Evolutionary conservation across 2,329 filamentous ascomycete species (phyloP).

Genomic region (Verticillium klebahnii): DNA sequence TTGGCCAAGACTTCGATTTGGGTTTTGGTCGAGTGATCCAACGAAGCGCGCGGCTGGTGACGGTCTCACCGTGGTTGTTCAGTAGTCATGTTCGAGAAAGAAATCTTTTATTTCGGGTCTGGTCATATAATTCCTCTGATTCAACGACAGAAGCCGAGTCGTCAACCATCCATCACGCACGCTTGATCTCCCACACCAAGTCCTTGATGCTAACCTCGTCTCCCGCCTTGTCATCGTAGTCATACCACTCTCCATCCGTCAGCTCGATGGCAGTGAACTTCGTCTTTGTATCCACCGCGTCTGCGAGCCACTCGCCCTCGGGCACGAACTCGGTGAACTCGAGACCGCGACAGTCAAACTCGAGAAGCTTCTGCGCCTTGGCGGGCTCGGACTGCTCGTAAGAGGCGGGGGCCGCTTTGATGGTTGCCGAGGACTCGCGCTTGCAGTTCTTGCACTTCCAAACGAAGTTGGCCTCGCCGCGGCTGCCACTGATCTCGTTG

Average conservation of each 20-base stretch:
- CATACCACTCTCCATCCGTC: conserved; percentile 90
- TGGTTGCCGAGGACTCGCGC: conserved; percentile 82
- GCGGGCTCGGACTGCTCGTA: conserved; percentile 71
- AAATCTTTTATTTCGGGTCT: too few species aligned
- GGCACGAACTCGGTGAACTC: conserved; percentile 90
- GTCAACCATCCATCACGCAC: conserved; percentile 47
- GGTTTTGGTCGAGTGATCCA: too few species aligned
- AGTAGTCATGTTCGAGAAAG: background rate
- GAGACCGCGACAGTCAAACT: conserved; percentile 89
- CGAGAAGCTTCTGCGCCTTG: conserved; percentile 73
- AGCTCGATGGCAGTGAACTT: conserved; percentile 82
- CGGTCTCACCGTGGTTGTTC: background rate
- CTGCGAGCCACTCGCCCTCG: conserved; percentile 90
- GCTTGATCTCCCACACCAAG: conserved; percentile 77
- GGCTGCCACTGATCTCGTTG: conserved; percentile 87
- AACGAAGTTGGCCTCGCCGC: conserved; percentile 98
- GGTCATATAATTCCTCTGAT: too few species aligned
- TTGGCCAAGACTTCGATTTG: too few species aligned
- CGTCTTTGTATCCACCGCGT: conserved; percentile 72
- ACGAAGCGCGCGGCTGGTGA: too few species aligned
- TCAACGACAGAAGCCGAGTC: background rate
- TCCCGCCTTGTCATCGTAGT: conserved; percentile 90
- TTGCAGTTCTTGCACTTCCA: conserved; percentile 99
- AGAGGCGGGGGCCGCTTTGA: conserved; percentile 66
- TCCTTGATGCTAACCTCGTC: conserved; percentile 93